Evolutionary conservation across 176 grass and related monocot species (phyloP).

Genomic region (Ampelocalamus luodianensis): DNA sequence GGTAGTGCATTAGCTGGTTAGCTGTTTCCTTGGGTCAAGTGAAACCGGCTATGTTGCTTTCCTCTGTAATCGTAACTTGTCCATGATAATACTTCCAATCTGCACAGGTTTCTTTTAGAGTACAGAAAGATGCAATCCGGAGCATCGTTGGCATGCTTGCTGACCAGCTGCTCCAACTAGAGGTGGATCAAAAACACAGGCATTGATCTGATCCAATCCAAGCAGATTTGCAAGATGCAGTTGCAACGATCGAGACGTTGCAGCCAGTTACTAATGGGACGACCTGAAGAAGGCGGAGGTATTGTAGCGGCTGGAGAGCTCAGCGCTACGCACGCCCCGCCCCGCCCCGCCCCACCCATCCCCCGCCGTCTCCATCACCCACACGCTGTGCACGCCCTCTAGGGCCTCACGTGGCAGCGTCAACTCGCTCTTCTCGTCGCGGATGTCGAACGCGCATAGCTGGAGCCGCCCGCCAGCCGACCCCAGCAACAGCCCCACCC

Average conservation of each 20-base stretch:
- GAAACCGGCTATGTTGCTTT: neutral
- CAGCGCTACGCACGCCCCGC: no score
- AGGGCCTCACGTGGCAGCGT: no score
- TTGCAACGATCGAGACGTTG: neutral
- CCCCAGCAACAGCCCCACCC: no score
- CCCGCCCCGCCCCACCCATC: no score
- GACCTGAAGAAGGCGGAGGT: constrained; percentile 24
- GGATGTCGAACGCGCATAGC: no score
- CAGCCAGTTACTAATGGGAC: neutral
- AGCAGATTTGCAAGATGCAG: neutral
- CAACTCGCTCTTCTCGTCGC: no score
- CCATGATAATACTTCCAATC: neutral
- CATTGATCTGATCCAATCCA: neutral
- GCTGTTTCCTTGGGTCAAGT: neutral
- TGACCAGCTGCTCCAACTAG: neutral
- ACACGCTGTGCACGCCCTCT: no score
- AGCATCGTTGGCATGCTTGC: neutral
- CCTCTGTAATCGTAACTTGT: neutral
- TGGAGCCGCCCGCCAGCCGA: no score
- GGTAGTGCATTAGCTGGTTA: neutral
- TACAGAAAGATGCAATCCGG: neutral
- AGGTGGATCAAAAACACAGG: neutral
- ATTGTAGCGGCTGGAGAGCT: neutral
- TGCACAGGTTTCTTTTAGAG: neutral
- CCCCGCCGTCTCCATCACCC: no score